A percentile compares a stretch with the other conserved stretches of the same genome.
Evolutionary conservation across 2,329 filamentous ascomycete genomes (phyloP).

Genomic region (Chalaropsis ovoidea): DNA sequence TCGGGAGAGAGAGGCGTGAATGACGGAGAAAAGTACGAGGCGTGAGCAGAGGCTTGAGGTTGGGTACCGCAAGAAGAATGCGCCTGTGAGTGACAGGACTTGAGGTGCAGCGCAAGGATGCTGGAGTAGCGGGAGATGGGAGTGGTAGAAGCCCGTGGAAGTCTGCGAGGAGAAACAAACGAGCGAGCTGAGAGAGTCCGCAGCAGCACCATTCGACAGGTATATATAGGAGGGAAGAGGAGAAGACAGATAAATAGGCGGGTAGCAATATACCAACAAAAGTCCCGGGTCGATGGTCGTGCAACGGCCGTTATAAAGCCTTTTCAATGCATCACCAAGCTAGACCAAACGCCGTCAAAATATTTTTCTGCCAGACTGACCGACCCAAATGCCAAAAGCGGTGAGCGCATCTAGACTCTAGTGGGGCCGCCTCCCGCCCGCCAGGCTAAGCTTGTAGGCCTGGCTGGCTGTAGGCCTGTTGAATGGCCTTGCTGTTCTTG

Average conservation of each 20-base stretch:
- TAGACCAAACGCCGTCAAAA: conserved; percentile 1
- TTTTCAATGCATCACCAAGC: conserved; percentile 4
- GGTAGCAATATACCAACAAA: neutral
- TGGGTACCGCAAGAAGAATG: neutral
- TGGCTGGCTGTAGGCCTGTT: neutral
- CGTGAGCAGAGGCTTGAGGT: neutral
- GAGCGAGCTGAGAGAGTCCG: conserved; percentile 3
- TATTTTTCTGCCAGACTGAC: conserved; percentile 24
- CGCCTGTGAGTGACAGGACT: conserved; percentile 12
- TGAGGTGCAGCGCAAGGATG: neutral
- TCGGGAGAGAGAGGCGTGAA: neutral
- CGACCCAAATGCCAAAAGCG: conserved; percentile 13
- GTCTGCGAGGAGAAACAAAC: conserved; percentile 3
- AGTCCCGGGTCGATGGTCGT: neutral
- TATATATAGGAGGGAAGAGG: neutral
- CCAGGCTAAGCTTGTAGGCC: conserved; percentile 19
- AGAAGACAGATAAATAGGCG: no score
- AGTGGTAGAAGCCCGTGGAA: conserved; percentile 1
- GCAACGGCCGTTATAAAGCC: neutral
- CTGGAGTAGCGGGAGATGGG: neutral
- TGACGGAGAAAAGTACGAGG: neutral
- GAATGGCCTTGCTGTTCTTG: conserved; percentile 9
- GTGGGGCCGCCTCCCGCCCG: conserved; percentile 22
- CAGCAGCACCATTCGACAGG: conserved; percentile 16
- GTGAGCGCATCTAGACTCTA: conserved; percentile 16